Conservation (phyloP, 2,329 filamentous ascomycete species). For the Monosporascus sp. region DNA sequence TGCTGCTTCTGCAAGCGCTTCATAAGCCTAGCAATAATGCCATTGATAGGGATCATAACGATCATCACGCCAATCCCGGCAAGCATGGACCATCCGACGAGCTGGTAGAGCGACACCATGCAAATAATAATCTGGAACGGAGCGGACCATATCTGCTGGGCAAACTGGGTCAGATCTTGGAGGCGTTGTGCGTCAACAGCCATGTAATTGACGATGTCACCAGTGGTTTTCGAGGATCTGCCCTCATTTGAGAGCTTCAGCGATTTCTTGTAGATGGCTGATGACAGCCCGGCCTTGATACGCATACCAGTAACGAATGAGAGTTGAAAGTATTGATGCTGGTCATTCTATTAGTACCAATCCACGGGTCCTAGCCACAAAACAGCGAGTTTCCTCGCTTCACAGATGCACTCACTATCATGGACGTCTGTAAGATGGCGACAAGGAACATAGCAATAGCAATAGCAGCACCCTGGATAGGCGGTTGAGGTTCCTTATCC, state of each 20-base stretch:
- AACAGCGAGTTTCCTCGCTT: background rate
- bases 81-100: conserved; percentile 94
- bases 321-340: conserved; percentile 94
- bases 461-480: conserved; percentile 80
- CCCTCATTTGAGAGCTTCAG: conserved; percentile 90
- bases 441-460: conserved; percentile 88
- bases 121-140: conserved; percentile 95
- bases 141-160: conserved; percentile 92
- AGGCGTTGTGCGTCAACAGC: conserved; percentile 94
- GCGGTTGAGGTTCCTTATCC: conserved; percentile 60
- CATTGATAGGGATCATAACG: conserved; percentile 94
- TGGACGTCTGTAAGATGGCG: conserved; percentile 79
- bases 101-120: conserved; percentile 90
- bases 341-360: conserved; percentile 14
- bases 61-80: conserved; percentile 94
- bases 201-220: conserved; percentile 99
- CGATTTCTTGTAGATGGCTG: conserved; percentile 89
- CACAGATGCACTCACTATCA: conserved; percentile 44
- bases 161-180: conserved; percentile 91
- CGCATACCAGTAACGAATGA: conserved; percentile 95
- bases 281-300: conserved; percentile 84
- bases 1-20: conserved; percentile 91
- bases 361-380: background rate
- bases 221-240: conserved; percentile 79
- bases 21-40: conserved; percentile 85